phyloP scores from a whole-genome alignment of 2,329 filamentous ascomycete species.

The Colletotrichum caudatum region DNA sequence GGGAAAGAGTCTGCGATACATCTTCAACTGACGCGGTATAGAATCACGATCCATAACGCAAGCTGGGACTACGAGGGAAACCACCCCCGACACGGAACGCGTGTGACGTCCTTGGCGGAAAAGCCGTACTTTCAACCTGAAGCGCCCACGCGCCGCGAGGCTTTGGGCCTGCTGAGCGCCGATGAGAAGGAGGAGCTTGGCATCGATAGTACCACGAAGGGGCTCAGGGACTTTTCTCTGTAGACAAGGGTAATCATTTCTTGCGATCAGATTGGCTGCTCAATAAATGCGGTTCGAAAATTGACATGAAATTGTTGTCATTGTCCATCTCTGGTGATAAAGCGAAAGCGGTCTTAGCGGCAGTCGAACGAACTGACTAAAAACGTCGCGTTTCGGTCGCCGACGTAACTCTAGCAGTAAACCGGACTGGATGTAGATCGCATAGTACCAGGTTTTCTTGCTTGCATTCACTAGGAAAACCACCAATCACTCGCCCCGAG shows the following conservation, averaged over 20 bases:
- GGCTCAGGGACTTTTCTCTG: conserved; percentile 34
- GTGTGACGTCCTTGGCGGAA: conserved; percentile 78
- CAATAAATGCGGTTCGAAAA: neutral
- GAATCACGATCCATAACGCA: conserved; percentile 80
- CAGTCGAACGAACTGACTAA: too few relatives aligned
- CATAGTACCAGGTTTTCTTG: neutral
- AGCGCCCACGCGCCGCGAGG: conserved; percentile 75
- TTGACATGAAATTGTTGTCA: neutral
- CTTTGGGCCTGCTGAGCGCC: conserved; percentile 71
- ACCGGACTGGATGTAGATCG: neutral
- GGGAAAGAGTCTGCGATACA: neutral
- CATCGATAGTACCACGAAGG: conserved; percentile 11
- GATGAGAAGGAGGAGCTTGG: conserved; percentile 58
- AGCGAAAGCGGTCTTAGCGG: too few relatives aligned
- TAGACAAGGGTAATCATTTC: neutral
- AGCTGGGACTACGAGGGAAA: conserved; percentile 79
- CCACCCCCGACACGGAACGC: conserved; percentile 76
- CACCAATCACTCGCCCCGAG: neutral
- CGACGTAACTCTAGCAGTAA: neutral
- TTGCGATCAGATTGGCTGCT: neutral
- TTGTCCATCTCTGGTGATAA: too few relatives aligned
- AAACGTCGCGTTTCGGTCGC: neutral
- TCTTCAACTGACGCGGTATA: conserved; percentile 43
- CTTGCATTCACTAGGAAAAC: neutral
- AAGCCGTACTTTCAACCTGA: conserved; percentile 75